These are phyloP conservation scores for Rhinocladiella similis DNA, from an alignment of 2,329 filamentous ascomycete species.

Conservation along the genomic window DNA sequence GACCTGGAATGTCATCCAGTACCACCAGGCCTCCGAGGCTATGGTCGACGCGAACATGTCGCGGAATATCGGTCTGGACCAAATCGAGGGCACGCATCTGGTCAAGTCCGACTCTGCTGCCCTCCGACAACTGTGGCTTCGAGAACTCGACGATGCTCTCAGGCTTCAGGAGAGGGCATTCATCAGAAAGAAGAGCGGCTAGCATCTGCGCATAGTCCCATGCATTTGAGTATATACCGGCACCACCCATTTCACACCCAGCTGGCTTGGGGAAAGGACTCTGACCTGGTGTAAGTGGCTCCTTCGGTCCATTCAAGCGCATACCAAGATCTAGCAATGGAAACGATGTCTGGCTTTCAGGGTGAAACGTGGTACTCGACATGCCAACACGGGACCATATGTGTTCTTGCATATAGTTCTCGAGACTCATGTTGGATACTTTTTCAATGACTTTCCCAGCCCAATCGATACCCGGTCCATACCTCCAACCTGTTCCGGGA, in stretches of 20 bases:
- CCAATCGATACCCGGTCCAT: conserved; percentile 57
- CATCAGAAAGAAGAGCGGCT: conserved; percentile 14
- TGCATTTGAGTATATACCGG: conserved; percentile 26
- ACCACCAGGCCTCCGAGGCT: too few species aligned
- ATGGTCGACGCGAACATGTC: too few species aligned
- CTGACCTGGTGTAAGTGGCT: too few species aligned
- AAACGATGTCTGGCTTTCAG: conserved; percentile 20
- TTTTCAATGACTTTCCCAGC: conserved; percentile 51
- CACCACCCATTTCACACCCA: conserved; percentile 32
- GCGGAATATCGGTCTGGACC: too few species aligned
- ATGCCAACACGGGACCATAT: conserved; percentile 29
- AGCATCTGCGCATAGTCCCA: conserved; percentile 23
- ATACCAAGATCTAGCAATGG: too few species aligned
- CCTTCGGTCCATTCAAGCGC: too few species aligned
- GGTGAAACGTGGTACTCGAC: conserved; percentile 34
- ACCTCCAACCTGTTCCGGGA: conserved; percentile 62
- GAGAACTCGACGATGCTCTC: too few species aligned
- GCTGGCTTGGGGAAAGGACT: too few species aligned
- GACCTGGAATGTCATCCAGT: too few species aligned
- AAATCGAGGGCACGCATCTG: too few species aligned
- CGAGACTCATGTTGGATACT: conserved; percentile 42
- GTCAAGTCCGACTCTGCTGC: too few species aligned
- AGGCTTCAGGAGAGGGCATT: not conserved
- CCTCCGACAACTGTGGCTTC: too few species aligned
- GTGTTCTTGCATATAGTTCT: conserved; percentile 50